phyloP scores from a whole-genome alignment of 1,284 basidiomycete genomes.

The Ceratobasidium sp. region DNA sequence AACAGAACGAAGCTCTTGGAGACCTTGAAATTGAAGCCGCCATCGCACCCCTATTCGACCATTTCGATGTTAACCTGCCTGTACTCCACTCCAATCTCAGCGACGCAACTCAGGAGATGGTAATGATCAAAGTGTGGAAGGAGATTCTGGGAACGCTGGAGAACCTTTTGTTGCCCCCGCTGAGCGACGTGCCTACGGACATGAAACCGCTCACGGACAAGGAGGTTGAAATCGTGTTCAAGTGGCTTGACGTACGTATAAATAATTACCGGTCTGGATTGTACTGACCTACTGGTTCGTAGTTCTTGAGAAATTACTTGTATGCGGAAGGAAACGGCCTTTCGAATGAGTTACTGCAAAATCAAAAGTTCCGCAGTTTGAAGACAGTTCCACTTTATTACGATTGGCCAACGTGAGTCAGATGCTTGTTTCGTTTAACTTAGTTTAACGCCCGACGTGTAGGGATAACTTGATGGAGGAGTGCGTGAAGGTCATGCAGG shows the following conservation, averaged over 20 bases:
- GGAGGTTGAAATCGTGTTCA: conserved; percentile 98
- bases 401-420: conserved; percentile 87
- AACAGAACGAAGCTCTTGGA: conserved; percentile 74
- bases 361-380: conserved; percentile 95
- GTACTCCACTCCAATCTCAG: conserved; percentile 92
- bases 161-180: conserved; percentile 89
- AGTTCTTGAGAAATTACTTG: conserved; percentile 97
- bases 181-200: conserved; percentile 90
- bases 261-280: neutral
- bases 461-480: conserved; percentile 96
- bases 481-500: conserved; percentile 93
- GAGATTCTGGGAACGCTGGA: conserved; percentile 93
- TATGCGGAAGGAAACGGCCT: conserved; percentile 94
- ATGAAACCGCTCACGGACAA: conserved; percentile 94
- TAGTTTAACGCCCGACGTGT: conserved; percentile 45
- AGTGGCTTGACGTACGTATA: conserved; percentile 88
- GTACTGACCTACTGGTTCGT: conserved; percentile 31
- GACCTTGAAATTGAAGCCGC: conserved; percentile 97
- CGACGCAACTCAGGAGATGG: conserved; percentile 89
- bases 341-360: conserved; percentile 90
- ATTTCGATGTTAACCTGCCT: conserved; percentile 94
- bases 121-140: conserved; percentile 97
- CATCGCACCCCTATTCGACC: conserved; percentile 94
- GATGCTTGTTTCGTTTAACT: conserved; percentile 6
- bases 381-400: conserved; percentile 93